Evolutionary conservation across 2,329 filamentous ascomycete genomes (phyloP).

Genomic region (Nemania bipapillata): DNA sequence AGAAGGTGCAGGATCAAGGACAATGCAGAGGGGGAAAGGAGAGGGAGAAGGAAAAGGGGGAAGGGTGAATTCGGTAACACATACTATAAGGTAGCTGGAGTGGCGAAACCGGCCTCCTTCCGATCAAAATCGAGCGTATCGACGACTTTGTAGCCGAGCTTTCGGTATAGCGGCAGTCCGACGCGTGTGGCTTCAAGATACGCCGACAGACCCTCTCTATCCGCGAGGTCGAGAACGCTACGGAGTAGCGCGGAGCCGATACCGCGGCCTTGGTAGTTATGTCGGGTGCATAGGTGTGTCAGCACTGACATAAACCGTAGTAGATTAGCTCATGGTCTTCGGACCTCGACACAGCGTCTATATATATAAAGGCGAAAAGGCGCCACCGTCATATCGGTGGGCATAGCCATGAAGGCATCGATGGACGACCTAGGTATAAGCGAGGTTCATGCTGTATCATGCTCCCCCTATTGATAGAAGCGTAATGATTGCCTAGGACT

Average conservation of each 20-base stretch:
- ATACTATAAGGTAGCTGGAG: slow-evolving; percentile 21
- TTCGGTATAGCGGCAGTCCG: slow-evolving; percentile 43
- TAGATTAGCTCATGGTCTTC: neutral
- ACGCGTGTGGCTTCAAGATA: slow-evolving; percentile 43
- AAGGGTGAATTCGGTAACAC: neutral
- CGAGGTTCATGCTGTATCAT: neutral
- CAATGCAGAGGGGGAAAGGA: neutral
- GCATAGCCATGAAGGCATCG: no score
- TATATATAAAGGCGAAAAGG: neutral
- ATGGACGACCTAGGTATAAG: no score
- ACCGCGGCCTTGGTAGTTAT: slow-evolving; percentile 44
- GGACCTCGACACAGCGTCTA: neutral
- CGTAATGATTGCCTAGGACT: neutral
- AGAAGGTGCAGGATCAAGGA: neutral
- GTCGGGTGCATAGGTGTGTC: slow-evolving; percentile 44
- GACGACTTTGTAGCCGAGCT: slow-evolving; percentile 40
- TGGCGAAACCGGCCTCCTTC: slow-evolving; percentile 13
- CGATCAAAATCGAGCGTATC: slow-evolving; percentile 41
- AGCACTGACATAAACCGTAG: slow-evolving; percentile 35
- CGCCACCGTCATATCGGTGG: no score
- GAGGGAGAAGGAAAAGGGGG: no score
- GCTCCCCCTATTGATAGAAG: neutral
- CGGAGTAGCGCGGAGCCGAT: slow-evolving; percentile 43
- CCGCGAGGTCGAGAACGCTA: slow-evolving; percentile 42
- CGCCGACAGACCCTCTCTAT: slow-evolving; percentile 39